These are phyloP conservation scores for Sistotremastrum niveocremeum DNA, from an alignment of 768 basidiomycete genomes.

Conservation along the genomic window DNA sequence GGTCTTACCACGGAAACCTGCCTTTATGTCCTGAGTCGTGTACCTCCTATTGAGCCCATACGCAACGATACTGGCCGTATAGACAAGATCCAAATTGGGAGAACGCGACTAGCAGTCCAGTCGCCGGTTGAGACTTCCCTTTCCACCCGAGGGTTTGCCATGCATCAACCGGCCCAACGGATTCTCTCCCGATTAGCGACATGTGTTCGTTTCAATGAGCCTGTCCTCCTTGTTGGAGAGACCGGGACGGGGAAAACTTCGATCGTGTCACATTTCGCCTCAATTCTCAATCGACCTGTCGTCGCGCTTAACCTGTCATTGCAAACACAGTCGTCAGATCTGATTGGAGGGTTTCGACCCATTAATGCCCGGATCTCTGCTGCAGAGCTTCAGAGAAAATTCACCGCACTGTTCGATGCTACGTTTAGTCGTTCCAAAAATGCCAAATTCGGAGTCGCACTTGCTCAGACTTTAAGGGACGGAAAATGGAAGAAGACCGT, in stretches of 20 bases:
- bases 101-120: constrained; percentile 42
- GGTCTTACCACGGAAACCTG: constrained; percentile 57
- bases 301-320: constrained; percentile 89
- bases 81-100: constrained; percentile 45
- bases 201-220: constrained; percentile 60
- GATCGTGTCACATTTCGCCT: constrained; percentile 73
- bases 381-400: constrained; percentile 51
- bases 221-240: constrained; percentile 87
- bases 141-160: constrained; percentile 55
- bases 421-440: constrained; percentile 91
- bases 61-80: constrained; percentile 51
- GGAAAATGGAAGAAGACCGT: constrained; percentile 77
- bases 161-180: constrained; percentile 73
- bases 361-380: constrained; percentile 76
- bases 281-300: constrained; percentile 59
- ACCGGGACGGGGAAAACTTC: constrained; percentile 99
- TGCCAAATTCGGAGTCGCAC: constrained; percentile 67
- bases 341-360: constrained; percentile 95
- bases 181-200: constrained; percentile 73
- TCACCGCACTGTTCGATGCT: constrained; percentile 65
- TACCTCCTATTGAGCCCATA: constrained; percentile 47
- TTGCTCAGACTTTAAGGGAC: constrained; percentile 69
- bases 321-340: constrained; percentile 90
- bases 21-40: constrained; percentile 52
- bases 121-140: constrained; percentile 18